Evolutionary conservation across 2,329 filamentous ascomycete genomes (phyloP), one percentile per base, ranked within the genome.

Genomic region (Rhinocladiella similis): DNA sequence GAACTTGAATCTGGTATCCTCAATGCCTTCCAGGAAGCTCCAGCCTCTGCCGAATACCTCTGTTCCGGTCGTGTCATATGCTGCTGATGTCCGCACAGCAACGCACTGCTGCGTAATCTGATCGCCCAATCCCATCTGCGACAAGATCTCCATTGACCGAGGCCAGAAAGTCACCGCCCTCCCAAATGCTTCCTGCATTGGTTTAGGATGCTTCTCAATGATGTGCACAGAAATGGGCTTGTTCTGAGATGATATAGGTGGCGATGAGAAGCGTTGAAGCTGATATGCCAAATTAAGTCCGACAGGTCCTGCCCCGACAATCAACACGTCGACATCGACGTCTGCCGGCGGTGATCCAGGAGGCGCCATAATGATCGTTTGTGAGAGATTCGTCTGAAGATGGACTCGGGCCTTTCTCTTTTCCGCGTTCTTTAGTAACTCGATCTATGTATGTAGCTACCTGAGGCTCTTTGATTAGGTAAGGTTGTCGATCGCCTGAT

Each of bases 101-200:
- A 83, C 82, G 57, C 79, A 80, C 50, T 77, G 70, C 66, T 82
- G 80, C 3, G 78, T 72, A 36, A 83, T 72, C 6, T 74, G 69
- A 22, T 82, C 78, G 1, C 75, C 73, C 6, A 83, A 71, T 20
- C 72, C 75, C 1, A 83, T 71, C 57, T 81, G 78, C 51, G 81
- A 78, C 1, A 83, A 73, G 67, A 81, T 76, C 66, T 83, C 80
- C 41, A 70, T 72, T 5, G 75, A 78, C 1, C 80, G 72, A 1
- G 80, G 78, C 56, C 77, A 83, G 2, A 83, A 74, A 0, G 80
- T 80, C 56, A 81, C 80, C 12, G 80, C 80, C 6, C 80, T 75
- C 14, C 80, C 80, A 66, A 79, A 81, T n/a, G 74, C 67, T 54
- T 80, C 77, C 63, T 81, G 79, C 1, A 72, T 67, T 0, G 75